Conservation (phyloP, 2,329 filamentous ascomycete species). For the Alternaria burnsii region DNA sequence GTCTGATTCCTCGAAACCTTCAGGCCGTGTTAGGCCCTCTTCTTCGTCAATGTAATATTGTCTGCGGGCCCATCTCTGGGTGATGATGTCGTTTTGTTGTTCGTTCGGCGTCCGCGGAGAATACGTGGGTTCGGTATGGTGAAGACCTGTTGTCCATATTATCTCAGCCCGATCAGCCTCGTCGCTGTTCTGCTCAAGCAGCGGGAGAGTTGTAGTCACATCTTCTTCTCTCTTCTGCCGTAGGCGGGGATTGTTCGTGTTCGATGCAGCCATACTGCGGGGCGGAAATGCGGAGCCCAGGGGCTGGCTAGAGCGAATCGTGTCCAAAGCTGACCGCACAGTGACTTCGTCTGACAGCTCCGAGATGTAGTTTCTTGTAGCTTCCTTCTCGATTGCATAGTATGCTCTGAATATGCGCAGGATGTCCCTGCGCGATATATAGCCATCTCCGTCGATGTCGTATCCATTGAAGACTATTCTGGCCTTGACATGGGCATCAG, state of each 20-base stretch:
- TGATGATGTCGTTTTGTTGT: constrained; percentile 52
- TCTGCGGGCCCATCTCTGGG: constrained; percentile 75
- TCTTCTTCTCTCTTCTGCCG: constrained; percentile 45
- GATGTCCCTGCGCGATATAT: constrained; percentile 84
- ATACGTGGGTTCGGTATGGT: constrained; percentile 11
- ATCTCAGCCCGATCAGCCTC: constrained; percentile 28
- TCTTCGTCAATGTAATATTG: constrained; percentile 88
- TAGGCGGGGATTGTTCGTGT: constrained; percentile 22
- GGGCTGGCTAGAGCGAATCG: constrained; percentile 56
- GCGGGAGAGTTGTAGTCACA: constrained; percentile 39
- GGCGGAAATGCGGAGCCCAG: constrained; percentile 57
- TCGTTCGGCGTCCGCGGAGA: constrained; percentile 7
- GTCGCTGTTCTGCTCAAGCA: constrained; percentile 39
- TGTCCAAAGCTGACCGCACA: constrained; percentile 57
- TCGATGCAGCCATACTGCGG: constrained; percentile 41
- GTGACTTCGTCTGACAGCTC: constrained; percentile 80
- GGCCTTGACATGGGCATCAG: constrained; percentile 58
- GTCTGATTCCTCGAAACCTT: constrained; percentile 24
- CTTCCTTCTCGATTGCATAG: constrained; percentile 88
- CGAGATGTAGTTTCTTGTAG: constrained; percentile 82
- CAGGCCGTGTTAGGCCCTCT: constrained; percentile 66
- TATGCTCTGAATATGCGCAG: constrained; percentile 91
- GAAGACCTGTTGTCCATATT: constrained; percentile 20
- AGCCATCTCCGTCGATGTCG: constrained; percentile 89
- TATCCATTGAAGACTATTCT: constrained; percentile 82